Base-by-base conservation (phyloP, 257 asterid species). In the Plantago elongata region DNA sequence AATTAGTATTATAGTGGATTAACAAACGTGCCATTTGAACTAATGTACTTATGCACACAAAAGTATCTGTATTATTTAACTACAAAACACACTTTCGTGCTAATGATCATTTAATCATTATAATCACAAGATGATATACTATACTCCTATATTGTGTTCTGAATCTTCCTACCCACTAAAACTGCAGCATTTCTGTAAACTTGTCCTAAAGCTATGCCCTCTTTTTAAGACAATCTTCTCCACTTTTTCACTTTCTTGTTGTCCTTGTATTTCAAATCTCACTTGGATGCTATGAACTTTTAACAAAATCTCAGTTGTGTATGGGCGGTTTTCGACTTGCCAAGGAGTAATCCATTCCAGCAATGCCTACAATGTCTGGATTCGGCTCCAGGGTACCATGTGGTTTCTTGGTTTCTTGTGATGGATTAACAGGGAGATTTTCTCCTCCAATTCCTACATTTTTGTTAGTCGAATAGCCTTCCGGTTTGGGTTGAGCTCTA, bases 341-440 rank as follows among this genome's bases (percentile, higher is more conserved):
- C 51, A 77, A 79, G 9, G 94, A 79, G 76, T 88, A 88, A 69
- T 85, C 96, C 94, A 88, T 88, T 56, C 72, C 90, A 45, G 84
- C 81, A 7, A 88, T 47, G 81, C 81, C 94, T 57, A 82, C n/a
- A 54, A 70, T 57, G 57, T 77, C 84, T 16, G 81, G 78, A 46
- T 54, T 62, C 3, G 66, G 71, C 29, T 71, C 71, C 3, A 18
- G 18, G 7, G 10, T 50, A 7, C 59, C 30, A 17, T 51, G 52
- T 3, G 43, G 18, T 61, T 45, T 27, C 34, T 18, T 42, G 10
- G 27, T 63, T 50, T 5, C 15, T 11, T 54, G 37, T 14, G 67
- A 62, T 10, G 38, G 60, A 13, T 60, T 72, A 51, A 69, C 67
- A 0, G 72, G 51, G 15, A 51, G 29, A 12, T 51, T 51, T 17